A percentile compares a stretch with the other conserved stretches of the same genome.
These are phyloP conservation scores for Pseudognaphalium luteoalbum DNA, from an alignment of 129 eudicot genomes.

Conservation along the genomic window DNA sequence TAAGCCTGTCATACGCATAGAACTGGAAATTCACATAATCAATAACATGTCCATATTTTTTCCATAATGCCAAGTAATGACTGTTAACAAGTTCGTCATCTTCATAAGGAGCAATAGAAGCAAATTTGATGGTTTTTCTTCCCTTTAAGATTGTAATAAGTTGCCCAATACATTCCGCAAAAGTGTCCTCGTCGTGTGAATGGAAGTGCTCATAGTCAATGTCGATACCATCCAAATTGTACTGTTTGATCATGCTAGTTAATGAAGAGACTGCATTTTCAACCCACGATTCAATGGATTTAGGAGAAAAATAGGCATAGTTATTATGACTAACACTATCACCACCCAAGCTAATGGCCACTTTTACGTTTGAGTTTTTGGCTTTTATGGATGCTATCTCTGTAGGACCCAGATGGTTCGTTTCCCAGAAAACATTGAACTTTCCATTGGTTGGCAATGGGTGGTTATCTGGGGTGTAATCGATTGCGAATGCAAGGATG, in stretches of 20 bases:
- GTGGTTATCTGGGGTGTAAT: background rate
- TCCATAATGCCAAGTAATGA: background rate
- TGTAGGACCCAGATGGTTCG: background rate
- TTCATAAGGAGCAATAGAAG: background rate
- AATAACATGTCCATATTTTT: background rate
- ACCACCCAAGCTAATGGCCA: background rate
- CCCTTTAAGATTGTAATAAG: background rate
- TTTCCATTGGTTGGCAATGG: constrained; percentile 1
- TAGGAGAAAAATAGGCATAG: background rate
- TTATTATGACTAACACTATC: background rate
- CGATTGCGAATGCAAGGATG: constrained; percentile 4
- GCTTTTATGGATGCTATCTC: background rate
- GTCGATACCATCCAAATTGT: background rate
- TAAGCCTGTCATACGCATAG: background rate
- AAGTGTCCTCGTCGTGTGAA: background rate
- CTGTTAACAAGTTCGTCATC: background rate
- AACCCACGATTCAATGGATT: background rate
- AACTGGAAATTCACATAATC: constrained; percentile 1
- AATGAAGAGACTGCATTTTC: constrained; percentile 3
- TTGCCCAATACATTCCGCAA: constrained; percentile 1
- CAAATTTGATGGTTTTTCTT: background rate
- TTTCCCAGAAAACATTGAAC: constrained; percentile 1
- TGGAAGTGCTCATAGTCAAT: background rate
- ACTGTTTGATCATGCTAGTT: background rate
- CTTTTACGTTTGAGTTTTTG: background rate